Percentiles rank a stretch among this genome's conserved stretches.
phyloP scores from a whole-genome alignment of 2,329 filamentous ascomycete species.

The Fusarium fujikuroi region DNA sequence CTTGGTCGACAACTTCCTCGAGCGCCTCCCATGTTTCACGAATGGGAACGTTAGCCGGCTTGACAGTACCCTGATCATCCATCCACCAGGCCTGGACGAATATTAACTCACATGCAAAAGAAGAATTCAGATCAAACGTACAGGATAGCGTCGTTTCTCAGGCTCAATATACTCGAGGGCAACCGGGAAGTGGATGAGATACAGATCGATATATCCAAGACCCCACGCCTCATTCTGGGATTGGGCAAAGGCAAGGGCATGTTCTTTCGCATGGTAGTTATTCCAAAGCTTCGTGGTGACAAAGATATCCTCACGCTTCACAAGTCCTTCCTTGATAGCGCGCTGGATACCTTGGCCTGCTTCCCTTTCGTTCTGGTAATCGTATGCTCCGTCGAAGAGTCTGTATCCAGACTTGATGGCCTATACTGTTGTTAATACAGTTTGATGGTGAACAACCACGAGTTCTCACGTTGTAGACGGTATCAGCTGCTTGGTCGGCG shows the following conservation, averaged over 20 bases:
- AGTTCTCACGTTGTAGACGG: slow-evolving; percentile 67
- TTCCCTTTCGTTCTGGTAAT: slow-evolving; percentile 73
- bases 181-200: slow-evolving; percentile 76
- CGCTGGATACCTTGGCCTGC: slow-evolving; percentile 72
- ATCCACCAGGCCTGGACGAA: slow-evolving; percentile 47
- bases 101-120: background rate
- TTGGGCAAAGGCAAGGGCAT: slow-evolving; percentile 76
- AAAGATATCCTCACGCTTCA: slow-evolving; percentile 83
- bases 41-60: slow-evolving; percentile 70
- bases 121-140: slow-evolving; percentile 17
- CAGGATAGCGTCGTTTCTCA: slow-evolving; percentile 53
- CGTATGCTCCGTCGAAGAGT: slow-evolving; percentile 63
- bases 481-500: slow-evolving; percentile 55
- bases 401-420: slow-evolving; percentile 65
- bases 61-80: slow-evolving; percentile 60
- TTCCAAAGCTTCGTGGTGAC: slow-evolving; percentile 93
- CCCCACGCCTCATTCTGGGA: slow-evolving; percentile 83
- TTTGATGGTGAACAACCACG: too few relatives aligned
- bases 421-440: slow-evolving; percentile 21
- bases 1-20: slow-evolving; percentile 74
- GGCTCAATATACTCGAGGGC: slow-evolving; percentile 57
- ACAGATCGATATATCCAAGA: slow-evolving; percentile 87
- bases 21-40: slow-evolving; percentile 84
- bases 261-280: slow-evolving; percentile 82
- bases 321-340: slow-evolving; percentile 65